Evolutionary conservation across 1,284 basidiomycete species (phyloP).

Genomic region (Anthracocystis panici-leucophaei): DNA sequence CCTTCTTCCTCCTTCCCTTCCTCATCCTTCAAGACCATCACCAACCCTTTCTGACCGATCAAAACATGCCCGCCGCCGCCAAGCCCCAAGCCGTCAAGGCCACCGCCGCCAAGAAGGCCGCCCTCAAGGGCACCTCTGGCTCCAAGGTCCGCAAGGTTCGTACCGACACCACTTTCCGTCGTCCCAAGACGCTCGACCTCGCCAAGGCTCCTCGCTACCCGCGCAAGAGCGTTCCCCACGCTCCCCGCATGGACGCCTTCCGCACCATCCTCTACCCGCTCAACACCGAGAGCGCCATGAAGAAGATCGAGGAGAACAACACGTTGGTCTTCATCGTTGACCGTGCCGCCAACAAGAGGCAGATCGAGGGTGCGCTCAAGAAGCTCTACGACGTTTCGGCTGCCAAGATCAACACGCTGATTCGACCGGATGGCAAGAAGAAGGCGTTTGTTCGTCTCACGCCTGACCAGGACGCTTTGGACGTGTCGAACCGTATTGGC

Average conservation of each 20-base stretch:
- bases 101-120: slow-evolving; percentile 95
- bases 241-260: slow-evolving; percentile 97
- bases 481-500: slow-evolving; percentile 97
- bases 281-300: slow-evolving; percentile 75
- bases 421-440: slow-evolving; percentile 99
- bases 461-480: slow-evolving; percentile 94
- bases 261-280: slow-evolving; percentile 85
- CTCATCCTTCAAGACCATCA: slow-evolving; percentile 20
- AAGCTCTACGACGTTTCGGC: slow-evolving; percentile 98
- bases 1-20: slow-evolving; percentile 8
- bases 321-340: slow-evolving; percentile 98
- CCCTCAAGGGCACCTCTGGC: slow-evolving; percentile 85
- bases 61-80: slow-evolving; percentile 33
- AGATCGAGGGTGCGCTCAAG: slow-evolving; percentile 97
- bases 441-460: slow-evolving; percentile 98
- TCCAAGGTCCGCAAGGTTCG: slow-evolving; percentile 85
- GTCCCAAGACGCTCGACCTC: slow-evolving; percentile 92
- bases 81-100: slow-evolving; percentile 75
- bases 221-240: slow-evolving; percentile 91
- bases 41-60: slow-evolving; percentile 7
- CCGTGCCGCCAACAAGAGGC: slow-evolving; percentile 92
- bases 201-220: slow-evolving; percentile 89
- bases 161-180: slow-evolving; percentile 91
- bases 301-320: slow-evolving; percentile 99
- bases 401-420: slow-evolving; percentile 96